phyloP scores from a whole-genome alignment of 2,329 filamentous ascomycete species.

The Coniella vitis region DNA sequence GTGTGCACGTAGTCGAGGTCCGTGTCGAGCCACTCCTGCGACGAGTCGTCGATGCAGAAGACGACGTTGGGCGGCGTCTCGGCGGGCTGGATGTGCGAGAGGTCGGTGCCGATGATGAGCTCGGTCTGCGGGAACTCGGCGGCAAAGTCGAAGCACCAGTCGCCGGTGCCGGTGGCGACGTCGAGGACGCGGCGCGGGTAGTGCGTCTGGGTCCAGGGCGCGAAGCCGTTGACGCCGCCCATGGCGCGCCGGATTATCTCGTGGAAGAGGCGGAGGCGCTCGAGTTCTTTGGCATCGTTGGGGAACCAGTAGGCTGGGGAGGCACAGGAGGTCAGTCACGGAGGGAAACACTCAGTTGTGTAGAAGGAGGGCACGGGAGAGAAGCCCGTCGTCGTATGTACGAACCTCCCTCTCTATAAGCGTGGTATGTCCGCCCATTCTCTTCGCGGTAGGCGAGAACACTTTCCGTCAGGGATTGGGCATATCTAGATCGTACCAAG shows the following conservation, averaged over 20 bases:
- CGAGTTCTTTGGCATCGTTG: constrained; percentile 26
- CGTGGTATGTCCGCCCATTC: constrained; percentile 16
- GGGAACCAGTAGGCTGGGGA: constrained; percentile 28
- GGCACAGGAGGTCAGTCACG: background rate
- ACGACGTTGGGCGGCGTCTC: constrained; percentile 62
- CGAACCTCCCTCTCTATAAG: constrained; percentile 15
- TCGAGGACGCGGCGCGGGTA: constrained; percentile 27
- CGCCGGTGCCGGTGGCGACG: constrained; percentile 46
- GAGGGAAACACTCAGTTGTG: background rate
- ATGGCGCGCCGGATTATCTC: constrained; percentile 25
- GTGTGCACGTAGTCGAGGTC: constrained; percentile 52
- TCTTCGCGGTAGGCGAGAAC: constrained; percentile 13
- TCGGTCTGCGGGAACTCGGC: constrained; percentile 51
- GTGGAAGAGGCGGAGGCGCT: constrained; percentile 26
- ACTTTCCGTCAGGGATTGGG: constrained; percentile 10
- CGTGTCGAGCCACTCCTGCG: constrained; percentile 44
- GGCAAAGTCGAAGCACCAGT: constrained; percentile 64
- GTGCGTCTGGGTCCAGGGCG: constrained; percentile 22
- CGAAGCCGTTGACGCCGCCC: constrained; percentile 25
- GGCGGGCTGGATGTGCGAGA: constrained; percentile 60
- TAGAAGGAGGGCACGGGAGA: background rate
- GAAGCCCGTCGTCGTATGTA: too few relatives aligned
- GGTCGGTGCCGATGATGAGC: constrained; percentile 53
- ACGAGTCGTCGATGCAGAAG: constrained; percentile 65
- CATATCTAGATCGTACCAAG: background rate